phyloP scores from a whole-genome alignment of 2,329 filamentous ascomycete species.

The Pseudogymnoascus sp. region DNA sequence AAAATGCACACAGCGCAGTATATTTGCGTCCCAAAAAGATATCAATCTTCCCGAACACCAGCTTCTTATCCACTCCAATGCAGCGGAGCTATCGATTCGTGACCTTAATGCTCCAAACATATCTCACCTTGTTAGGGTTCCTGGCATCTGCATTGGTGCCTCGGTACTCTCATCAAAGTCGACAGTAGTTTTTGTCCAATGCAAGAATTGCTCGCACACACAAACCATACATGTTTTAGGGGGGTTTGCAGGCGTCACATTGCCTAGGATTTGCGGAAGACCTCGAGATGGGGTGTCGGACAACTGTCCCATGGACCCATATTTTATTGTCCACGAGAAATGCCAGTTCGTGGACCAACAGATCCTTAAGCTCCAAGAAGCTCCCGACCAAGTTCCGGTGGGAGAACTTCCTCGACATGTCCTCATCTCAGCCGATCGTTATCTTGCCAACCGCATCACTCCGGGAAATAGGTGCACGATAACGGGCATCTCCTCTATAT shows the following conservation, averaged over 20 bases:
- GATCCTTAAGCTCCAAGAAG: constrained; percentile 95
- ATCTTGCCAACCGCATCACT: constrained; percentile 90
- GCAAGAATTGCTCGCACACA: constrained; percentile 71
- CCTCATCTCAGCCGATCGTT: constrained; percentile 90
- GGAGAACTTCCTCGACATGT: constrained; percentile 93
- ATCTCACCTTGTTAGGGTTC: constrained; percentile 88
- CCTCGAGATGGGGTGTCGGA: constrained; percentile 30
- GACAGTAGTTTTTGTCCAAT: constrained; percentile 77
- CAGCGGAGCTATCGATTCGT: constrained; percentile 84
- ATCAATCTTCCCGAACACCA: constrained; percentile 78
- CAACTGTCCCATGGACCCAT: constrained; percentile 86
- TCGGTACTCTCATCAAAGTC: constrained; percentile 96
- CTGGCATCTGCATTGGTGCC: constrained; percentile 94
- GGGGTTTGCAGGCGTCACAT: constrained; percentile 78
- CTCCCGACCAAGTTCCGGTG: constrained; percentile 92
- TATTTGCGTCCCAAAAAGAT: constrained; percentile 67
- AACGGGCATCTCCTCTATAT: constrained; percentile 97
- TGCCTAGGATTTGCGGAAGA: constrained; percentile 66
- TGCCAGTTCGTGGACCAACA: constrained; percentile 96
- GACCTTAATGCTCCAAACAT: constrained; percentile 90
- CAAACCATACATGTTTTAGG: constrained; percentile 66
- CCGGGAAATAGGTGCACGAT: constrained; percentile 90
- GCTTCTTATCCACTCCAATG: constrained; percentile 85
- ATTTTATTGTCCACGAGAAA: constrained; percentile 90
- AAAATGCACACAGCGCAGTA: constrained; percentile 85